Base-by-base conservation (phyloP, 1,284 basidiomycete genomes). In the Trametes sp. region DNA sequence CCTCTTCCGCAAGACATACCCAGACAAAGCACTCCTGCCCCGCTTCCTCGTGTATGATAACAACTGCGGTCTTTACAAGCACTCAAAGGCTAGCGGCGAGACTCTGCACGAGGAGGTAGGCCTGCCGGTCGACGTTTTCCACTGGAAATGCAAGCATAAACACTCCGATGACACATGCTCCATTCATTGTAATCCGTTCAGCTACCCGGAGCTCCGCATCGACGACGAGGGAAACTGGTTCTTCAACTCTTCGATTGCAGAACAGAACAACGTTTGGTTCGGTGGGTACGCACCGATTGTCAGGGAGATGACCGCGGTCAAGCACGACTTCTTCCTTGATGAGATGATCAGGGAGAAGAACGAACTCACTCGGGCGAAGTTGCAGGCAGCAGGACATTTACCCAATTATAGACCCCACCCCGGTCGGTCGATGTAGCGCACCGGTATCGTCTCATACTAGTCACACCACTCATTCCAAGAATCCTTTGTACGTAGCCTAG, bases 101-200 rank as follows among this genome's bases (percentile, higher is more conserved):
- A 44, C 48, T 3, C 38, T 50, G 6, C 50, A 44, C 28, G 8
- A 33, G 21, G 57, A 62, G 9, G 65, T 75, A 21, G 75, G 69
- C 0, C 70, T 79, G 0, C 66, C 66, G 0, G 79, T 82, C 0
- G 75, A 82, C 49, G 76, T 81, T 0, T 82, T 79, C n/a, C 80
- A 82, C 50, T 79, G 79, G 64, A 74, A 77, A 10, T 67, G 63
- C 53, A 82, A 82, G 57, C 79, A 82, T 64, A 70, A 69, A 19
- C 62, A 66, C 2, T 61, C 52, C 0, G 74, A 81, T 50, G 29
- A 3, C 0, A 77, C 68, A 38, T 82, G 78, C 53, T 70, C 76
- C 8, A 38, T 64, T 6, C 41, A 80, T 45, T 81, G 80, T 48
- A 81, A 81, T 48, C 76, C 78, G 5, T 24, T 41, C 28, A 24